Evolutionary conservation across 139 green algal genomes (phyloP), one percentile per base, ranked within the genome.

Genomic region (Tetradesmus lagerheimii): DNA sequence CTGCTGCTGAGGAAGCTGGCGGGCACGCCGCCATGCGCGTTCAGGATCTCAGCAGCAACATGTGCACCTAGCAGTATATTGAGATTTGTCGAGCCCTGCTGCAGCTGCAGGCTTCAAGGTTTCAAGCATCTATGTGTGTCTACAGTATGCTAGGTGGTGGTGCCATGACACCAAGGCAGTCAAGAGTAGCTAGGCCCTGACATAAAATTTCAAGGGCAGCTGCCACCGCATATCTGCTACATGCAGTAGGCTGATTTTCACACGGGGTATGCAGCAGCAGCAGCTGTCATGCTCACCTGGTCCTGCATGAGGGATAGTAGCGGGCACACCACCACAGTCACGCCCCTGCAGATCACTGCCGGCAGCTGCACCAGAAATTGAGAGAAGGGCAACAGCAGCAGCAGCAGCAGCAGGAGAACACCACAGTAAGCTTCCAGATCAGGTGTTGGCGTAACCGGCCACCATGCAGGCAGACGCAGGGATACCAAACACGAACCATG

Each of bases 271-370:
- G 93, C 92, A 74, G 35, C 27, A 45, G 18, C 74, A 80, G 74
- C 74, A 27, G 23, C 47, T 31, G 47, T 31, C 34, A 16, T 9
- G 18, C 87, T 11, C 64, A 98, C 95, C 95, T 98, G 97, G 91
- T 99, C 98, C 50, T 99, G 96, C 94, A 99, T 99, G 50, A 99
- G 95, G 0, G 96, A 98, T 37, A 99, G 93, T 80, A 99, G 95
- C 29, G 98, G 98, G 29, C 96, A 98, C 15, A 99, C 95, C 35
- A 99, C 98, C 47, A 99, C 91, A 4, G 97, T 98, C 0, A 99
- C 71, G 14, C 98, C 98, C 29, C 37, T 38, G 34, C 27, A 80
- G 6, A 98, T 74, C 74, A 99, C 93, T 5, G 97, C 96, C 38
- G 96, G 97, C 23, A 99, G 94, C 92, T 98, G 95, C 43, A 85